These are phyloP conservation scores for Ambrosia trifida DNA, from an alignment of 129 eudicot species.

Conservation along the genomic window DNA sequence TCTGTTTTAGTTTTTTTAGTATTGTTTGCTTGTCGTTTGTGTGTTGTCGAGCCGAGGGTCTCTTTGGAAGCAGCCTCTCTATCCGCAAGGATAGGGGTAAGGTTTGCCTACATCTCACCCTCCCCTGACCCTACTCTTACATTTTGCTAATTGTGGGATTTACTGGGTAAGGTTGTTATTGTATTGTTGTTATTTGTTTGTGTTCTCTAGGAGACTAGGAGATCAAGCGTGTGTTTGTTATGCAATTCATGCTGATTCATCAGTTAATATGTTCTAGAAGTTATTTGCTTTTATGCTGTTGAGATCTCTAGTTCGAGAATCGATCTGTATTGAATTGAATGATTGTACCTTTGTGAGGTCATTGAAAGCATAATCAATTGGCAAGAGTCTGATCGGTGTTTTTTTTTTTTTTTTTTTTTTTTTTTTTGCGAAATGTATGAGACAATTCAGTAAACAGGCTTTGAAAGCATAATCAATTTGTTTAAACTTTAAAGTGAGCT, in stretches of 20 bases:
- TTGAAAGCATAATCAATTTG: neutral
- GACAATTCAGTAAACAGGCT: constrained; percentile 9
- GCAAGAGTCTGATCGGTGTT: neutral
- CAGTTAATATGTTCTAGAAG: constrained; percentile 4
- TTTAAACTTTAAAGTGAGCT: neutral
- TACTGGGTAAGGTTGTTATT: too few relatives aligned
- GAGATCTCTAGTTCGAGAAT: neutral
- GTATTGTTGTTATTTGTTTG: neutral
- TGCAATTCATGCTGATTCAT: constrained; percentile 5
- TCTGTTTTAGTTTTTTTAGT: too few relatives aligned
- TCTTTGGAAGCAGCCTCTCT: too few relatives aligned
- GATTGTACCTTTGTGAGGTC: neutral
- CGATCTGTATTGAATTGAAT: neutral
- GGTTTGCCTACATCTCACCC: too few relatives aligned
- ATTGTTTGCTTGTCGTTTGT: too few relatives aligned
- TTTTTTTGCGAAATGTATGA: neutral
- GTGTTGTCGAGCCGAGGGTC: too few relatives aligned
- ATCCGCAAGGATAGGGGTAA: too few relatives aligned
- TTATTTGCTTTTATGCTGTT: neutral
- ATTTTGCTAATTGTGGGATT: too few relatives aligned
- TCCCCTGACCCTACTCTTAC: too few relatives aligned
- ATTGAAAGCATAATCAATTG: neutral
- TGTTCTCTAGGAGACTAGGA: neutral
- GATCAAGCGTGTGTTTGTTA: neutral
- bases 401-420: neutral